Evolutionary conservation across 2,329 filamentous ascomycete genomes (phyloP), one percentile per base, ranked within the genome.

Genomic region (Aschersonia sp.): DNA sequence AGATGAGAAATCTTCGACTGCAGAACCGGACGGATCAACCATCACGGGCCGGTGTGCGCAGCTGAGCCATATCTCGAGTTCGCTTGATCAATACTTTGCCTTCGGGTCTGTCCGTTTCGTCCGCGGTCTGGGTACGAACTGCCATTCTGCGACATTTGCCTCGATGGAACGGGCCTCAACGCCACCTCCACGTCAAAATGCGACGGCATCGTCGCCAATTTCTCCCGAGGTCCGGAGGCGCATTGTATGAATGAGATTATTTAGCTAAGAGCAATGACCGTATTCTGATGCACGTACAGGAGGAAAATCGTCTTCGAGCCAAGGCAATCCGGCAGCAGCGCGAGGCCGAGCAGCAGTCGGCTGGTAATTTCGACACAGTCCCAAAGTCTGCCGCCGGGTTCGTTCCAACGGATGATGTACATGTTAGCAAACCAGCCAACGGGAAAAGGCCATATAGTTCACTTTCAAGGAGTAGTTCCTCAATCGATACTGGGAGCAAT

Each of bases 241-340:
- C 35, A 37, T 37, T 37, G 35, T 37, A 22, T 22, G 22, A 22
- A 3, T 3, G 4, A 22, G 22, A 22, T 22, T 4, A 22, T 22
- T 22, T 22, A 22, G 22, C 22, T 22, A 3, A 22, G 22, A 22
- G 22, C 22, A 22, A 22, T 22, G 4, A 37, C 8, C 4, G 2
- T 37, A 8, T 14, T 7, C 40, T 42, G 40, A 42, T 42, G 9
- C 10, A 39, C 45, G 14, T 4, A 30, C 50, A 92, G 85, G 90
- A 96, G 78, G 81, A 90, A 63, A 89, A 82, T 56, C 79, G 90
- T 22, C 76, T 96, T 32, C 85, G 81, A 66, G 87, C 92, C 48
- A 97, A 96, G 73, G 89, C 88, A 2, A 71, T 89, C 14, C 83
- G 85, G 49, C 79, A 86, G 55, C 81, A 83, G 58, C 76, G 76